A percentile compares a stretch with the other conserved stretches of the same genome.
Conservation (phyloP, 108 stramenopile species). For the Craspedostauros australis region DNA sequence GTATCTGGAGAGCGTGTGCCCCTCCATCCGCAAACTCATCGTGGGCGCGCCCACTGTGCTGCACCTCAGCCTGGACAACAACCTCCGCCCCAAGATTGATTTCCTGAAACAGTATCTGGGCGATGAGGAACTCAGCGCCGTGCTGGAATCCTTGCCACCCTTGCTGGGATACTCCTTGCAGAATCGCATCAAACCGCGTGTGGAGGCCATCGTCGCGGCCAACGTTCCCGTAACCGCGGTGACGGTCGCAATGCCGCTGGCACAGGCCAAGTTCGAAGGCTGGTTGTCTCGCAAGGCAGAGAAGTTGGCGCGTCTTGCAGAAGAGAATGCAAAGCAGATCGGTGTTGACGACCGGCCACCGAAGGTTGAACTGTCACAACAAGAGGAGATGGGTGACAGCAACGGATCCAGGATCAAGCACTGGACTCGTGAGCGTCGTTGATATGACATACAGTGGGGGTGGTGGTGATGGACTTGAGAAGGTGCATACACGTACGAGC, state of each 20-base stretch:
- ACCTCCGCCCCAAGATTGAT: slow-evolving; percentile 60
- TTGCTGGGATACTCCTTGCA: slow-evolving; percentile 75
- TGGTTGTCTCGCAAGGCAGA: slow-evolving; percentile 42
- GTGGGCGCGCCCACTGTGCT: slow-evolving; percentile 67
- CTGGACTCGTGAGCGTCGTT: no score
- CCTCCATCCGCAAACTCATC: slow-evolving; percentile 36
- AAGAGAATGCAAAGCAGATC: no score
- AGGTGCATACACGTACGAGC: no score
- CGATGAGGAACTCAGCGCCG: slow-evolving; percentile 21
- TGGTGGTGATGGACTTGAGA: no score
- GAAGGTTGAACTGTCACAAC: no score
- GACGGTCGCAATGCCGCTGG: slow-evolving; percentile 63
- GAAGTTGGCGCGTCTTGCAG: no score
- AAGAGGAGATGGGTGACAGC: no score
- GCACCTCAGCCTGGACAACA: slow-evolving; percentile 37
- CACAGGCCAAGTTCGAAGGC: slow-evolving; percentile 45
- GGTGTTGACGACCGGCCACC: no score
- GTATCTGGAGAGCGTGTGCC: slow-evolving; percentile 38
- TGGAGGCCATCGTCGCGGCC: slow-evolving; percentile 39
- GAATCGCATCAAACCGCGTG: slow-evolving; percentile 59
- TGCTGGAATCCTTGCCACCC: slow-evolving; percentile 53
- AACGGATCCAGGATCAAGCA: no score
- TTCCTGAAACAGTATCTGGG: slow-evolving; percentile 40
- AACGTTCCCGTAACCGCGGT: slow-evolving; percentile 43
- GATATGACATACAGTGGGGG: no score